phyloP scores from a whole-genome alignment of 1,139 yeast species.

The Hyphopichia wangnamkhiaoensis region DNA sequence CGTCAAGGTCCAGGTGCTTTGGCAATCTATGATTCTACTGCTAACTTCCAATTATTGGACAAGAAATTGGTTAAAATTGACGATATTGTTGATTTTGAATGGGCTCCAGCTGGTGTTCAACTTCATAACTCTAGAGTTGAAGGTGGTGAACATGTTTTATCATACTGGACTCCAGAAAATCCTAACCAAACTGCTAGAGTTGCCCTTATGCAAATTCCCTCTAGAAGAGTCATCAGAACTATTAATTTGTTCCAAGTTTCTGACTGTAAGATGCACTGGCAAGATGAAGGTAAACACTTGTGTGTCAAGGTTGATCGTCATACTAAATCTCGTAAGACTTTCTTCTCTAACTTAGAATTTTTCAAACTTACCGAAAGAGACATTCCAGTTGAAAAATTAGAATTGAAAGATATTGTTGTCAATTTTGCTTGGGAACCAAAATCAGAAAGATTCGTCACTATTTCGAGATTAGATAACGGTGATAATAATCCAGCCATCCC shows the following conservation, averaged over 20 bases:
- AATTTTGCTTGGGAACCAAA: conserved; percentile 97
- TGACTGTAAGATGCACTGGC: conserved; percentile 94
- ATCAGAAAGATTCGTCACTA: conserved; percentile 80
- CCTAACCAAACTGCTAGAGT: conserved; percentile 94
- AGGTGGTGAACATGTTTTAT: conserved; percentile 67
- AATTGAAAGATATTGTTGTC: conserved; percentile 84
- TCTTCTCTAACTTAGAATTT: conserved; percentile 90
- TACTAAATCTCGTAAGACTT: conserved; percentile 90
- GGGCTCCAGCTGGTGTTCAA: conserved; percentile 87
- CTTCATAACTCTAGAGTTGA: conserved; percentile 56
- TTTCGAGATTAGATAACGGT: conserved; percentile 66
- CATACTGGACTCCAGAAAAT: conserved; percentile 97
- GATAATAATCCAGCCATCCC: conserved; percentile 69
- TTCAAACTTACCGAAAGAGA: conserved; percentile 86
- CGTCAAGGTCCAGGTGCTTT: conserved; percentile 93
- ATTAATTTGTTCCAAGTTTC: conserved; percentile 93
- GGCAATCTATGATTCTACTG: conserved; percentile 78
- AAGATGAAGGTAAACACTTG: conserved; percentile 76
- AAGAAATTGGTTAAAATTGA: conserved; percentile 83
- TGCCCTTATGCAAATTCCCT: conserved; percentile 84
- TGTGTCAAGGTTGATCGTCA: conserved; percentile 97
- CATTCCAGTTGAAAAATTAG: conserved; percentile 92
- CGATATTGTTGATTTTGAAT: conserved; percentile 88
- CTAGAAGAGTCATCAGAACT: conserved; percentile 81
- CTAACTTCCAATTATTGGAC: conserved; percentile 66